Evolutionary conservation across 805 yeast species (phyloP).

Genomic region (Kurtzmaniella cleridarum): DNA sequence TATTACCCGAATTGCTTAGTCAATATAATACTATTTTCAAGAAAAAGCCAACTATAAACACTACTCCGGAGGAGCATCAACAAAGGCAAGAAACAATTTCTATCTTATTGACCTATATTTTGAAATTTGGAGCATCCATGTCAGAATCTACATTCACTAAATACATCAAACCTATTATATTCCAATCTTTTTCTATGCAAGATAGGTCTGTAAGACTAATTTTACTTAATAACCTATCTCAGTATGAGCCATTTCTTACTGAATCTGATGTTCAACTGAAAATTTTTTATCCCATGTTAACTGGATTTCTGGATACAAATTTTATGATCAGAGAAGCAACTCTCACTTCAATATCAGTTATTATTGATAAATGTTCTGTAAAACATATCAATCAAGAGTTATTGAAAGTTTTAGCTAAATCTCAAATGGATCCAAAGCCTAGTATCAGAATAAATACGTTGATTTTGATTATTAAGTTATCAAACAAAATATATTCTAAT

Average conservation of each 20-base stretch:
- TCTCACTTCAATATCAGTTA: conserved; percentile 54
- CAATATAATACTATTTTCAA: conserved; percentile 33
- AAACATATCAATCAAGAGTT: conserved; percentile 85
- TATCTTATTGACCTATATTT: conserved; percentile 35
- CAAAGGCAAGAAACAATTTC: conserved; percentile 34
- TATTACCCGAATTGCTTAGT: conserved; percentile 65
- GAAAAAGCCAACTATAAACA: conserved; percentile 19
- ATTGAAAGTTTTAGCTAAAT: conserved; percentile 71
- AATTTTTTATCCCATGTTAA: conserved; percentile 61
- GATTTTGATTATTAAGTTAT: conserved; percentile 60
- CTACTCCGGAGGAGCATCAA: conserved; percentile 23
- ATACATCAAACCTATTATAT: conserved; percentile 55
- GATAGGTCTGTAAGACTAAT: conserved; percentile 76
- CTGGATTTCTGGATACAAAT: conserved; percentile 85
- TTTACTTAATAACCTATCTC: conserved; percentile 60
- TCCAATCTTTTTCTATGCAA: conserved; percentile 54
- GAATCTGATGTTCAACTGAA: conserved; percentile 62
- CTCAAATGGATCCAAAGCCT: conserved; percentile 72
- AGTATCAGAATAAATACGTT: conserved; percentile 77
- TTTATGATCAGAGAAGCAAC: conserved; percentile 77
- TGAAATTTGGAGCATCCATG: conserved; percentile 28
- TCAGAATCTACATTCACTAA: conserved; percentile 31
- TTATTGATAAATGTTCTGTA: conserved; percentile 63
- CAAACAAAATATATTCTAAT: conserved; percentile 47
- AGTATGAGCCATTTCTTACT: conserved; percentile 44